A percentile compares a stretch with the other conserved stretches of the same genome.
Conservation (phyloP, 2,329 filamentous ascomycete genomes). For the Bipolaris victoriae region DNA sequence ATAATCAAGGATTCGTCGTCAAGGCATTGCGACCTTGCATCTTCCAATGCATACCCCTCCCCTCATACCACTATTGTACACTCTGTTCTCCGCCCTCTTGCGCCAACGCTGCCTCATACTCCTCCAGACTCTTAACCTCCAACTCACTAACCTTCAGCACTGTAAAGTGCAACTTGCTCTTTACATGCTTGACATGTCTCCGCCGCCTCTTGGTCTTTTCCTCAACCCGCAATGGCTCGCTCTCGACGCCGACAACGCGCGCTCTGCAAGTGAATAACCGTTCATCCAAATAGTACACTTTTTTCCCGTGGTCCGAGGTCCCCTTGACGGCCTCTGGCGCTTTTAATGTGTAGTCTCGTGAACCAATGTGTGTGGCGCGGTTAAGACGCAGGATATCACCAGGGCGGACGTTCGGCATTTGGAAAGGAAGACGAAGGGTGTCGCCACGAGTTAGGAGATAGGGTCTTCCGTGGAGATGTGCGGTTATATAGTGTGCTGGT, state of each 20-base stretch:
- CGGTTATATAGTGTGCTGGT: constrained; percentile 76
- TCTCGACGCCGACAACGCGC: constrained; percentile 82
- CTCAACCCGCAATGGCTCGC: constrained; percentile 63
- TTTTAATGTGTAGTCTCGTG: constrained; percentile 87
- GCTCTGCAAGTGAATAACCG: constrained; percentile 83
- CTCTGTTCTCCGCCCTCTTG: constrained; percentile 6
- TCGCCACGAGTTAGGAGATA: constrained; percentile 74
- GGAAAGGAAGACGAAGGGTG: constrained; percentile 57
- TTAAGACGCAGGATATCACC: constrained; percentile 90
- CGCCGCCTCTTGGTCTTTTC: constrained; percentile 70
- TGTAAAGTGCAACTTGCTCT: constrained; percentile 91
- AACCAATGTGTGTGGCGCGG: constrained; percentile 81
- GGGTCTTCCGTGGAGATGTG: constrained; percentile 78
- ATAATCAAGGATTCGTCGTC: background rate
- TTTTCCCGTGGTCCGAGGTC: constrained; percentile 40
- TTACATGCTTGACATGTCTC: constrained; percentile 71
- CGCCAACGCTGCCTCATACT: constrained; percentile 53
- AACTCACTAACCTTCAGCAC: constrained; percentile 84
- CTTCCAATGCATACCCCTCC: background rate
- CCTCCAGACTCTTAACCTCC: constrained; percentile 65
- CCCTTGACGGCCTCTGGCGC: constrained; percentile 46
- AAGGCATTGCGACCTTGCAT: background rate
- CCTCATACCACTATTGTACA: constrained; percentile 10
- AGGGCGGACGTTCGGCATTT: constrained; percentile 60
- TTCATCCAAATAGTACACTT: constrained; percentile 74